Base-by-base conservation (phyloP, 306 rosid species). In the Rosa persica region DNA sequence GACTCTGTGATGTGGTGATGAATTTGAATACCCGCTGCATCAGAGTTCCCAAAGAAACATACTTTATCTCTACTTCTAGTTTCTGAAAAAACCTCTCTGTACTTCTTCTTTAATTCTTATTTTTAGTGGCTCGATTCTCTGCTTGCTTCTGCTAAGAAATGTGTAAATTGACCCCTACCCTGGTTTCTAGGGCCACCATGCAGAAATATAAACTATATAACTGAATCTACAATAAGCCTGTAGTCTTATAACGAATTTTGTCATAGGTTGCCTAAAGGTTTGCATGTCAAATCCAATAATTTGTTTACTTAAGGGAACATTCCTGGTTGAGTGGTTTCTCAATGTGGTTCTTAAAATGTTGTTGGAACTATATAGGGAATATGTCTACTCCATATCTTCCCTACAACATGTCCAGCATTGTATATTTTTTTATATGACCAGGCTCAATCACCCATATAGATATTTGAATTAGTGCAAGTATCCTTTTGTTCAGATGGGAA, bases 401-500 rank as follows among this genome's bases (percentile, higher is more conserved):
- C 9, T 66, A 15, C 13, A 42, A 65, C 43, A 52, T 73, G 25
- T 49, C 30, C 46, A 79, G 58, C 58, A 25, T 49, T 44, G 19
- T 79, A 38, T 42, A 60, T 73, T 65, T 38, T 48, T 71, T 48
- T 1, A 61, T 79, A 19, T 38, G 6, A 55, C 58, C 47, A 38
- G 4, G 15, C 49, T 46, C 42, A 12, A 46, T 42, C 12, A 25
- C 7, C 27, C 27, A 52, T 72, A 49, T 5, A 38, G 22, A 49
- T 30, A 9, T 76, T 16, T 20, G 62, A 46, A 2, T 70, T 55
- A 51, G 55, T 46, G 72, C 44, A 39, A 57, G 8, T 57, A 69
- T 73, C 64, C 69, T 74, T 17, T 52, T 79, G 78, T 52, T 82
- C 87, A 90, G 93, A 88, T 58, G 87, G 64, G 25, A 82, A 55